phyloP scores from a whole-genome alignment of 257 asterid species.

The Cinchona pubescens region DNA sequence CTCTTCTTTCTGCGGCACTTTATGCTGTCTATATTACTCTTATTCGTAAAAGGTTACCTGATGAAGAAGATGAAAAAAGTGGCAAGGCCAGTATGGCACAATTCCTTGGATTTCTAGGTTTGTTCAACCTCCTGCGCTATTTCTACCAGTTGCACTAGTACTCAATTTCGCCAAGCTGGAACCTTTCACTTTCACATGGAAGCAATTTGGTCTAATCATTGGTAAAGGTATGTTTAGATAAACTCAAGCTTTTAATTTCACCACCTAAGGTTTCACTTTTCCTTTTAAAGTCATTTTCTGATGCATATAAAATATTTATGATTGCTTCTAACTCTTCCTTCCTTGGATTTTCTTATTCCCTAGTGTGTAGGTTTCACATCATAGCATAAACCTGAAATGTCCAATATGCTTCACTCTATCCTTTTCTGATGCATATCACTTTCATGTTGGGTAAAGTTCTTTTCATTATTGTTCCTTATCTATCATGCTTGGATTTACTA shows the following conservation, averaged over 20 bases:
- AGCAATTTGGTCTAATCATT: conserved; percentile 66
- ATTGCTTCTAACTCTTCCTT: neutral
- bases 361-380: neutral
- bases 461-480: neutral
- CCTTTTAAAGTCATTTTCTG: neutral
- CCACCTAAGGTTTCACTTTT: neutral
- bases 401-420: neutral
- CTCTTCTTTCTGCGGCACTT: conserved; percentile 74
- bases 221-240: conserved; percentile 75
- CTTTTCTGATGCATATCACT: neutral
- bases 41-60: conserved; percentile 79
- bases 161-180: conserved; percentile 56
- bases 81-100: conserved; percentile 87
- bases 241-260: conserved; percentile 5
- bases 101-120: conserved; percentile 88
- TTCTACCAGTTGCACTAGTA: conserved; percentile 66
- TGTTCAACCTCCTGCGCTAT: conserved; percentile 73
- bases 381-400: neutral
- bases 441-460: neutral
- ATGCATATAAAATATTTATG: neutral
- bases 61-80: conserved; percentile 58
- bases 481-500: neutral
- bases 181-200: conserved; percentile 50
- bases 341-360: neutral
- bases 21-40: conserved; percentile 84